Evolutionary conservation across 495 filamentous ascomycete genomes (phyloP).

Genomic region (Acidomyces sp.): DNA sequence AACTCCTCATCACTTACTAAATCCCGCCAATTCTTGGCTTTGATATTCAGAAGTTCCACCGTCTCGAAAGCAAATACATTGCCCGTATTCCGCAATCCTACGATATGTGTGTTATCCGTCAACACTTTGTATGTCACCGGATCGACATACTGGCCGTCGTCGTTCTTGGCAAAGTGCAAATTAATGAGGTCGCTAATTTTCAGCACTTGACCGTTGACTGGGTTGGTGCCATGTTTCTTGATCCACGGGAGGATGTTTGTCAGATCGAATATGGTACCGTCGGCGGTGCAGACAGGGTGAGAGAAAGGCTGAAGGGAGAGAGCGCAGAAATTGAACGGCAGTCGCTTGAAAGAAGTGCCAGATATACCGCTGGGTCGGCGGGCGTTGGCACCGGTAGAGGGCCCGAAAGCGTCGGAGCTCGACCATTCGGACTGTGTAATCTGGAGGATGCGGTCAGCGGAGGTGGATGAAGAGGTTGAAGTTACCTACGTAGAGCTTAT

Average conservation of each 20-base stretch:
- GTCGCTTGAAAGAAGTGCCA: conserved; percentile 58
- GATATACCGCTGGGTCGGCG: conserved; percentile 30
- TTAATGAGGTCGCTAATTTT: conserved; percentile 75
- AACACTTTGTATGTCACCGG: conserved; percentile 95
- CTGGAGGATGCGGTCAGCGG: conserved; percentile 29
- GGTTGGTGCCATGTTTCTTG: conserved; percentile 81
- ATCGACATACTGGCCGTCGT: conserved; percentile 83
- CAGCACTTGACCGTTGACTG: conserved; percentile 67
- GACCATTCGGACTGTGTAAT: conserved; percentile 96
- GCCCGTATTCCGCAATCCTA: conserved; percentile 73
- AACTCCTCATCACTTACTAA: conserved; percentile 83
- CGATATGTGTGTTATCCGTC: conserved; percentile 95
- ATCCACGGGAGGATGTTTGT: conserved; percentile 58
- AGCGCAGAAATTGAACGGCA: conserved; percentile 97
- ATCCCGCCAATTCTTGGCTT: conserved; percentile 93
- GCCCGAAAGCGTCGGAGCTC: conserved; percentile 72
- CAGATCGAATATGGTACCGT: conserved; percentile 32
- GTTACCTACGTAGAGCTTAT: conserved; percentile 61
- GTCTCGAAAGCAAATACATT: conserved; percentile 97
- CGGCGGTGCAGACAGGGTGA: conserved; percentile 32
- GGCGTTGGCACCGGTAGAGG: conserved; percentile 59
- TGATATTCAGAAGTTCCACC: conserved; percentile 87
- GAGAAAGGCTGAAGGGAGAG: conserved; percentile 74
- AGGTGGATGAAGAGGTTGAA: conserved; percentile 8
- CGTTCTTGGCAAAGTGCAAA: conserved; percentile 84